These are phyloP conservation scores for Ustilago shanxiensis DNA, from an alignment of 1,284 basidiomycete genomes.

Conservation along the genomic window DNA sequence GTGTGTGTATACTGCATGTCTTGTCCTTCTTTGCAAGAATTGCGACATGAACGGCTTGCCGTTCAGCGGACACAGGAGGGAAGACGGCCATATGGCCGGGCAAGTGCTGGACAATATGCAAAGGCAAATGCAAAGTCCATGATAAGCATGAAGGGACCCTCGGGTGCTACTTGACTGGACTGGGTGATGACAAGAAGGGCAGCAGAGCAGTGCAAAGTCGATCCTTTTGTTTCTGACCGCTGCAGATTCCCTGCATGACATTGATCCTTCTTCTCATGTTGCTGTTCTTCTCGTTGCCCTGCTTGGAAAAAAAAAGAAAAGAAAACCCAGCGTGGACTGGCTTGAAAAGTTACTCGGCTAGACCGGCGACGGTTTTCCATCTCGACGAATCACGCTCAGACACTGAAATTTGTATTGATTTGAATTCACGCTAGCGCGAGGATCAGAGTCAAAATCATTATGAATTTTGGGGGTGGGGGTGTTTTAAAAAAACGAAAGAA, in stretches of 20 bases:
- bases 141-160: neutral
- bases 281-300: too few species aligned
- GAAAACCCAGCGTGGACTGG: too few species aligned
- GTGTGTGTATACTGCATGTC: too few species aligned
- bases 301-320: too few species aligned
- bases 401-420: neutral
- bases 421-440: slow-evolving; percentile 1
- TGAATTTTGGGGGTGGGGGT: neutral
- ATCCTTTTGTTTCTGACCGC: neutral
- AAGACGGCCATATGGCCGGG: too few species aligned
- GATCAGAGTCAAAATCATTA: neutral
- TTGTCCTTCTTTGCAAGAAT: neutral
- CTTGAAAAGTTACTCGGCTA: neutral
- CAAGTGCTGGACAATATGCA: too few species aligned
- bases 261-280: neutral
- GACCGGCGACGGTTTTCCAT: neutral
- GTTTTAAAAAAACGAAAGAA: too few species aligned
- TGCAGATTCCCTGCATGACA: neutral
- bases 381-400: slow-evolving; percentile 1
- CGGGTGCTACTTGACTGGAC: neutral
- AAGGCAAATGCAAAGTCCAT: neutral
- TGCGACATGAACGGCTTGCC: neutral
- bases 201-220: slow-evolving; percentile 1
- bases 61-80: too few species aligned
- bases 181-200: neutral